Conservation (phyloP, 2,329 filamentous ascomycete species). For the Ophiostoma fasciatum region DNA sequence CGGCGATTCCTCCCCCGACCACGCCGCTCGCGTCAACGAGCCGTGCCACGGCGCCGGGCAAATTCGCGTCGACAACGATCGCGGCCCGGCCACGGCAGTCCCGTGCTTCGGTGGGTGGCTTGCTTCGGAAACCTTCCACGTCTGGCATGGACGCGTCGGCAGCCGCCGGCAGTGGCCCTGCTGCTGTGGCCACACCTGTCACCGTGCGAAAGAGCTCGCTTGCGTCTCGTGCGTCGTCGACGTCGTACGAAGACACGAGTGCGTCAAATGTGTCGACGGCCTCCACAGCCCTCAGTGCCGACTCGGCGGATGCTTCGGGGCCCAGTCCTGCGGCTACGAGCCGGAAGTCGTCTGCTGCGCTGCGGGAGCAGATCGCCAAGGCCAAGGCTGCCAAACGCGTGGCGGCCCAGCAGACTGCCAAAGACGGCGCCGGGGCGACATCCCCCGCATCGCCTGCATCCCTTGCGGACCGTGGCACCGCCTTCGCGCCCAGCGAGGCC, state of each 20-base stretch:
- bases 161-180: too few relatives aligned
- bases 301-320: constrained; percentile 19
- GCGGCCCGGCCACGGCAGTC: constrained; percentile 30
- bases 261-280: constrained; percentile 22
- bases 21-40: constrained; percentile 11
- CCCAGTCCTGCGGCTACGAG: constrained; percentile 12
- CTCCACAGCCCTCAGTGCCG: constrained; percentile 23
- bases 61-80: constrained; percentile 31
- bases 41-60: constrained; percentile 16
- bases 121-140: constrained; percentile 41
- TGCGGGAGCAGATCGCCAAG: constrained; percentile 85
- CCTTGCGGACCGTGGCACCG: background rate
- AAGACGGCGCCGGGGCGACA: background rate
- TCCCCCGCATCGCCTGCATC: constrained; percentile 15
- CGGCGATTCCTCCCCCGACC: constrained; percentile 1
- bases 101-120: constrained; percentile 36
- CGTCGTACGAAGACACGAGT: constrained; percentile 22
- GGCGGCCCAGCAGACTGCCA: constrained; percentile 16
- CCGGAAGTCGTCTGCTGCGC: constrained; percentile 58
- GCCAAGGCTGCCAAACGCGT: constrained; percentile 70
- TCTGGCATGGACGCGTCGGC: constrained; percentile 21
- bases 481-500: constrained; percentile 13
- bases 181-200: constrained; percentile 12
- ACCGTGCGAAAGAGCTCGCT: constrained; percentile 25
- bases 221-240: constrained; percentile 24